Evolutionary conservation across 352 stramenopile species (phyloP), one percentile per base, ranked within the genome.

Genomic region (Phytophthora agathidicida): DNA sequence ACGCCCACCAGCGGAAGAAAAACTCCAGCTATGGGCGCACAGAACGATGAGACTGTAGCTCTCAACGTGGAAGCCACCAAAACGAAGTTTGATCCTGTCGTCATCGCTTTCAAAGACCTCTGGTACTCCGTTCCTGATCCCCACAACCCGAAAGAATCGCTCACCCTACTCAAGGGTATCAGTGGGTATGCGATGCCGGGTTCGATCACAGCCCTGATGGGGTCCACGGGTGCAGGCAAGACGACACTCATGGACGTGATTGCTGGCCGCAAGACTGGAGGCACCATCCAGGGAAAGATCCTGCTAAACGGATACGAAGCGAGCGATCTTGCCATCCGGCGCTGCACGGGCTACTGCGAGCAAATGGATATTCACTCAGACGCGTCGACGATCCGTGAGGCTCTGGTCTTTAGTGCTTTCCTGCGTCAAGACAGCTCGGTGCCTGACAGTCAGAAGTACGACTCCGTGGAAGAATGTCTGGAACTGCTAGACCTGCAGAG

Each of bases 221-320:
- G 80, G 10, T 75, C 67, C 1, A 73, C 57, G 1, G 81, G 82
- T 35, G 77, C 83, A 35, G 88, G 90, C 5, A 97, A 98, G 63
- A 97, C 91, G 4, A 98, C 93, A 6, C 73, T 98, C 7, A 87
- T 97, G 58, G 91, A 98, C 73, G 91, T 98, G 2, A 91, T 98
- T 33, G 86, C 92, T 3, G 68, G 93, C n/a, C 73, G 93, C 33
- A 98, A 98, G 65, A 90, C 74, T 13, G 80, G 75, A 26, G 93
- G 93, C 24, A 74, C 60, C 23, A 76, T 88, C 44, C 63, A 63
- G 13, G 86, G 87, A n/a, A 59, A 91, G 2, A 76, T 94, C 20
- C 28, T 78, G 16, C 64, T 64, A 11, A 84, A 80, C 37, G 71
- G 71, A 24, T 65, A 80, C 20, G 47, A 63, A 19, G 68, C 68